phyloP scores from a whole-genome alignment of 306 rosid species.

The Cajanus cajan region DNA sequence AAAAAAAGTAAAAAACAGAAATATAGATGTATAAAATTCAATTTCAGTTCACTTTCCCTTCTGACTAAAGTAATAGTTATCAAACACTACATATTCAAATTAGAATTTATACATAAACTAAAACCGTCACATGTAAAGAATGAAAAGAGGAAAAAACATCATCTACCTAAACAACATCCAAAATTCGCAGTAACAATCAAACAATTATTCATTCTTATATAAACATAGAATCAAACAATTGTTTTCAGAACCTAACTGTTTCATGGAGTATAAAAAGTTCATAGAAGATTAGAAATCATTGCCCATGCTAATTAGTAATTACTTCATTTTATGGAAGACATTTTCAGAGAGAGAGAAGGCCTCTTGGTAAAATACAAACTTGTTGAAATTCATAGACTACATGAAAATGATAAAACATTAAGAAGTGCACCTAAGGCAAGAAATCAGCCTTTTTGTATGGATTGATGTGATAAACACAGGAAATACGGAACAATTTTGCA shows the following conservation, averaged over 20 bases:
- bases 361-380: neutral
- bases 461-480: conserved; percentile 15
- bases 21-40: neutral
- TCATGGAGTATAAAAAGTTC: conserved; percentile 4
- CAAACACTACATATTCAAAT: conserved; percentile 21
- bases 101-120: conserved; percentile 13
- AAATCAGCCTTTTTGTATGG: neutral
- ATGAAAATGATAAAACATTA: neutral
- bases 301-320: neutral
- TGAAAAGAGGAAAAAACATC: neutral
- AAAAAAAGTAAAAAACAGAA: no score
- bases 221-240: conserved; percentile 15
- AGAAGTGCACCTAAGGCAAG: neutral
- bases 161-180: conserved; percentile 11
- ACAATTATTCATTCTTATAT: neutral
- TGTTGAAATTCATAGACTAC: neutral
- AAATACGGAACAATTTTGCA: conserved; percentile 10
- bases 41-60: conserved; percentile 9
- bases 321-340: neutral
- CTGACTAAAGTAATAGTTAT: conserved; percentile 3
- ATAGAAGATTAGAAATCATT: neutral
- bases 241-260: conserved; percentile 17
- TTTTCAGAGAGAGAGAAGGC: neutral
- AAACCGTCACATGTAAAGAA: neutral
- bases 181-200: conserved; percentile 3